phyloP scores from a whole-genome alignment of 305 asterid species.

The Caryopteris hybrid region DNA sequence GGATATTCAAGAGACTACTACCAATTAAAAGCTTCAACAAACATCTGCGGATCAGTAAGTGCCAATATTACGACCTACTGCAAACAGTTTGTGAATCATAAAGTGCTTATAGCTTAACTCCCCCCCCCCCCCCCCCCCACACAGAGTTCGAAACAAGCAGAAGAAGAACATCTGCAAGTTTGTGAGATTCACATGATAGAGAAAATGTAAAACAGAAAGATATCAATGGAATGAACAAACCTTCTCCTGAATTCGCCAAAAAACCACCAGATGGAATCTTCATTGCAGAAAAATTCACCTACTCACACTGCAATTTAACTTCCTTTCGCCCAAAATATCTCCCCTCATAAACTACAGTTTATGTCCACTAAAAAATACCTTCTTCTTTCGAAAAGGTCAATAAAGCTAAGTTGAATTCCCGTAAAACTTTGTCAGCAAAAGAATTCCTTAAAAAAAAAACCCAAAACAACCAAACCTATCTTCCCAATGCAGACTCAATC shows the following conservation, averaged over 20 bases:
- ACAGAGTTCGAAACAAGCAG: neutral
- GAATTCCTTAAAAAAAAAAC: neutral
- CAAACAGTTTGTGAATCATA: neutral
- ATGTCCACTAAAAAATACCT: constrained; percentile 17
- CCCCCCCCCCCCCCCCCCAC: neutral
- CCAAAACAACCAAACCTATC: constrained; percentile 4
- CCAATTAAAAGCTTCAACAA: neutral
- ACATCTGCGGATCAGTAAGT: constrained; percentile 13
- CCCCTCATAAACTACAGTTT: constrained; percentile 21
- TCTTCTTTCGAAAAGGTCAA: constrained; percentile 9
- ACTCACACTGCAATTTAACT: constrained; percentile 12
- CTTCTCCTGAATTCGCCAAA: constrained; percentile 76
- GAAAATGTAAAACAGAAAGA: neutral
- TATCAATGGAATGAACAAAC: constrained; percentile 34
- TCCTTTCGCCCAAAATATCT: constrained; percentile 8
- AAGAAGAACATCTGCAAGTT: neutral
- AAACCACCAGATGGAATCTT: constrained; percentile 76
- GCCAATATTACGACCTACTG: neutral
- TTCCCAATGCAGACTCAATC: constrained; percentile 14
- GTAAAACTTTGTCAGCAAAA: neutral
- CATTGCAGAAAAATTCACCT: constrained; percentile 42
- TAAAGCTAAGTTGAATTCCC: neutral
- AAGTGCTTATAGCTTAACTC: neutral
- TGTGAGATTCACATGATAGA: neutral
- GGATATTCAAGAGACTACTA: neutral